Percentiles rank a stretch among this genome's conserved stretches.
Evolutionary conservation across 2,329 filamentous ascomycete species (phyloP).

Genomic region (Nigrospora oryzae): DNA sequence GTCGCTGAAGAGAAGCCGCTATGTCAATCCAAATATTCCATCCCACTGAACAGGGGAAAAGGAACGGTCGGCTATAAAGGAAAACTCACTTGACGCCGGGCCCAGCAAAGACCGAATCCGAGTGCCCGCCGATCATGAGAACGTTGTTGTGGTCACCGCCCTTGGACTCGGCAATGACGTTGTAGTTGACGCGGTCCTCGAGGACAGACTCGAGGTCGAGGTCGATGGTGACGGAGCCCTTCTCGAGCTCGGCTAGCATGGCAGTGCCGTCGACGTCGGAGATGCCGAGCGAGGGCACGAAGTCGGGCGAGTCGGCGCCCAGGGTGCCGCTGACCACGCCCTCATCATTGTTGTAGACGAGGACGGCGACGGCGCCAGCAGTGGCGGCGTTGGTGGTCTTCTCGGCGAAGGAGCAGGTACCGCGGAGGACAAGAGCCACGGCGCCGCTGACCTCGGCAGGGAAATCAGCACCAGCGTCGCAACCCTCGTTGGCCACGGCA

Average conservation of each 20-base stretch:
- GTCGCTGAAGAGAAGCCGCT: constrained; percentile 24
- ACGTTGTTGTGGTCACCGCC: constrained; percentile 39
- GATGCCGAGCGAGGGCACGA: constrained; percentile 45
- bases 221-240: constrained; percentile 21
- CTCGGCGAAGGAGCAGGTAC: constrained; percentile 44
- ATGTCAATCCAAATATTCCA: neutral
- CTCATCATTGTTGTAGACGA: constrained; percentile 56
- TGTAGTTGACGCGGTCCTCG: constrained; percentile 39
- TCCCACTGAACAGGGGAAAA: neutral
- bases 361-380: constrained; percentile 46
- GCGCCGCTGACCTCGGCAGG: constrained; percentile 45
- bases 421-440: constrained; percentile 53
- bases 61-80: neutral
- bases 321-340: constrained; percentile 46
- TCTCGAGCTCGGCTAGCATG: constrained; percentile 19
- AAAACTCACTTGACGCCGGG: constrained; percentile 43
- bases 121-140: constrained; percentile 37
- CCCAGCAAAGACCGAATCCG: constrained; percentile 37
- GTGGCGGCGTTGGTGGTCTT: constrained; percentile 48
- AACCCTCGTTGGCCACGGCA: constrained; percentile 31
- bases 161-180: constrained; percentile 41
- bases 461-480: constrained; percentile 38
- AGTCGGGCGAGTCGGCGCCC: constrained; percentile 33
- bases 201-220: constrained; percentile 37
- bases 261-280: constrained; percentile 33